Percentiles rank a stretch among this genome's conserved stretches.
These are phyloP conservation scores for Raphanus hybrid DNA, from an alignment of 441 rosid genomes.

Conservation along the genomic window DNA sequence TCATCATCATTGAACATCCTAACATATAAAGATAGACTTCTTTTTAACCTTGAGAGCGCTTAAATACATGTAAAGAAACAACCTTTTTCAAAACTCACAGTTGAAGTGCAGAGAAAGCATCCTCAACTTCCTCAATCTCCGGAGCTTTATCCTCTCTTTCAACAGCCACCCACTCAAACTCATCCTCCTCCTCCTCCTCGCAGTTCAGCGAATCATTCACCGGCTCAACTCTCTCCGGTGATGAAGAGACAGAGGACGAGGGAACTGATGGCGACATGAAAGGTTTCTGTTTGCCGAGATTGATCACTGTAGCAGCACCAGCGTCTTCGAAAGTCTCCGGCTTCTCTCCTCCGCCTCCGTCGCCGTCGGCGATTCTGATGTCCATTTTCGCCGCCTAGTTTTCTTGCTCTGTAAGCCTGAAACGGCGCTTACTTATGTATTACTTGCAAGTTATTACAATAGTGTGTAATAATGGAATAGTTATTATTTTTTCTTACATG, in stretches of 20 bases:
- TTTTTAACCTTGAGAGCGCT: neutral
- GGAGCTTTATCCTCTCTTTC: constrained; percentile 66
- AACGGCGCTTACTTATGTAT: constrained; percentile 3
- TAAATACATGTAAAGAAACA: neutral
- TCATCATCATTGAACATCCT: constrained; percentile 39
- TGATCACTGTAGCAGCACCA: constrained; percentile 48
- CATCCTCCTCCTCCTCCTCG: constrained; percentile 47
- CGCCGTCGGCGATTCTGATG: constrained; percentile 41
- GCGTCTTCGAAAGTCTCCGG: constrained; percentile 47
- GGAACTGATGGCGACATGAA: constrained; percentile 31
- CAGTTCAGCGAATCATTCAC: constrained; percentile 13
- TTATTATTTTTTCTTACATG: constrained; percentile 13
- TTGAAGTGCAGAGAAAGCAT: constrained; percentile 77
- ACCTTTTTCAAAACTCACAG: constrained; percentile 50
- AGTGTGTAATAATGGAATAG: constrained; percentile 1
- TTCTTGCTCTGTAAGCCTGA: constrained; percentile 35
- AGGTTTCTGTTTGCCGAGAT: constrained; percentile 44
- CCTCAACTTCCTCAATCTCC: constrained; percentile 70
- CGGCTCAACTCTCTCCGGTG: constrained; percentile 28
- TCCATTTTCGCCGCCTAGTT: constrained; percentile 33
- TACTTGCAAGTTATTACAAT: neutral
- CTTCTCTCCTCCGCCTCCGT: constrained; percentile 47
- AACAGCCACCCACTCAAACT: constrained; percentile 68
- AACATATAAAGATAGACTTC: neutral
- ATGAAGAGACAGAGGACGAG: constrained; percentile 38